Conservation (phyloP, 164 flowering plant species). For the Annona cherimola region DNA sequence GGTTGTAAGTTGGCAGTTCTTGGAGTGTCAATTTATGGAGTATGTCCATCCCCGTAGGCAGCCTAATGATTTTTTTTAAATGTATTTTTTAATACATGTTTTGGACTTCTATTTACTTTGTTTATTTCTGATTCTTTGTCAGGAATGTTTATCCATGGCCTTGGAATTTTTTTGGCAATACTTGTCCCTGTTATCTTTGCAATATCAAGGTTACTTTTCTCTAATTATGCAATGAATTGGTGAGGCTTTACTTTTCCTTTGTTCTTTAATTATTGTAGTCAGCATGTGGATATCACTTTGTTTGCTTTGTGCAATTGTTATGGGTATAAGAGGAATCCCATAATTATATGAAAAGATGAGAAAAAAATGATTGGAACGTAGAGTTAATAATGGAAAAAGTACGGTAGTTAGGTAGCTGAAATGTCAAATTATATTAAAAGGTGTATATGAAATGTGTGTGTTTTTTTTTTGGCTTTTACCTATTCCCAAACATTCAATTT, state of each 20-base stretch:
- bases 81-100: background rate
- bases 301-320: background rate
- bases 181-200: constrained; percentile 61
- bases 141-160: constrained; percentile 65
- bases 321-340: too few relatives aligned
- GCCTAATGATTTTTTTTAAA: background rate
- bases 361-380: too few relatives aligned
- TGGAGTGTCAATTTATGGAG: background rate
- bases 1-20: background rate
- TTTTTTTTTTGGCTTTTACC: background rate
- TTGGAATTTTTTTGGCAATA: constrained; percentile 56
- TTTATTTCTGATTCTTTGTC: constrained; percentile 16
- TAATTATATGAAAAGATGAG: too few relatives aligned
- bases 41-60: background rate
- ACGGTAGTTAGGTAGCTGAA: too few relatives aligned
- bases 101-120: background rate
- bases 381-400: too few relatives aligned
- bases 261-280: background rate
- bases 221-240: constrained; percentile 83
- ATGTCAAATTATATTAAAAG: too few relatives aligned
- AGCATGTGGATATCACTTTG: background rate
- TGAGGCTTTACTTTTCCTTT: constrained; percentile 22
- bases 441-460: too few relatives aligned
- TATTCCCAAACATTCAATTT: background rate
- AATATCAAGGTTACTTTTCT: constrained; percentile 56